Base-by-base conservation (phyloP, 1,139 yeast species). In the Pichia sp. region DNA sequence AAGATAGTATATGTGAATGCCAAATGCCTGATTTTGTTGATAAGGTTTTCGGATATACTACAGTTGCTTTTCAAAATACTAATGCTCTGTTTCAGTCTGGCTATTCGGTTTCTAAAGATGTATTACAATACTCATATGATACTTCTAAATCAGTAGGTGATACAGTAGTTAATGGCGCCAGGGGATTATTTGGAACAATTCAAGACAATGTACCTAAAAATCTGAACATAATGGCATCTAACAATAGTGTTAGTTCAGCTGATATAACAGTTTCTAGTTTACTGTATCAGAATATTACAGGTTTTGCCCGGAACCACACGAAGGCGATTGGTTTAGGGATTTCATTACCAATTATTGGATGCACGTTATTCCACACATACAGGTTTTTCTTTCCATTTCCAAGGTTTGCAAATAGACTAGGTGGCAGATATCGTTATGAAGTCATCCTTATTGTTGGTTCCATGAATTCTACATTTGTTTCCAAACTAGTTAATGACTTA, bases 361-460 rank as follows among this genome's bases (percentile, higher is more conserved):
- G n/a, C 23, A 29, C 53, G 11, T 39, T 45, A 11, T 49, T 40
- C 34, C 23, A 48, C 24, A 23, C 46, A 4, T 53, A 47, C 34
- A 49, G 54, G 29, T 29, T 39, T 9, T 29, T 44, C n/a, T 35
- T 42, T 22, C 58, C 57, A 7, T 49, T 42, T 24, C 26, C 44
- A n/a, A 69, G 95, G 57, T 68, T 82, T 52, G 95, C 89, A 8
- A 38, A 45, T n/a, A 39, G 53, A 16, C 35, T 50, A 16, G n/a
- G 41, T 3, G 36, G 36, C 18, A 40, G 47, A 23, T 36, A 40
- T n/a, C 43, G 53, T 41, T 74, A 76, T 50, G 94, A 86, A 57
- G 92, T 85, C 7, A 78, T 86, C 0, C 68, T 87, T 30, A 68
- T 87, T 7, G 74, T 86, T 2, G 95, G 95, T 1, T 82, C 90